Percentiles rank a stretch among this genome's conserved stretches.
Evolutionary conservation across 495 filamentous ascomycete genomes (phyloP).

Genomic region (Podospora fimiseda): DNA sequence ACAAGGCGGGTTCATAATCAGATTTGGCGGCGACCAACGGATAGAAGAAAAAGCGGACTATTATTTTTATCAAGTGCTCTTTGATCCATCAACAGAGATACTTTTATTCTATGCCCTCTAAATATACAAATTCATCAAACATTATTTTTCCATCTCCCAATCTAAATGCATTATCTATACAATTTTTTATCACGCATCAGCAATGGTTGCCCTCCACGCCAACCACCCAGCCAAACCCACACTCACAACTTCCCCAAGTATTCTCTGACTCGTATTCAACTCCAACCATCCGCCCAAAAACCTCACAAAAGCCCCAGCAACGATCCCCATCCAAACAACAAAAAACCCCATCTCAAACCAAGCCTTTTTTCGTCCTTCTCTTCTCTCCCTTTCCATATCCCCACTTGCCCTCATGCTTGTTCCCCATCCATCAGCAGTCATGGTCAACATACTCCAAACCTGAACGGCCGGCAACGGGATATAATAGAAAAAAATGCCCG

Average conservation of each 20-base stretch:
- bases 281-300: not conserved
- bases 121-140: no score
- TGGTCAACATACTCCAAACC: conserved; percentile 12
- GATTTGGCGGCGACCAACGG: no score
- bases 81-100: no score
- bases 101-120: no score
- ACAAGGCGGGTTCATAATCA: no score
- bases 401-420: conserved; percentile 11
- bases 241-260: not conserved
- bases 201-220: conserved; percentile 7
- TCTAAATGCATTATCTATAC: no score
- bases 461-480: conserved; percentile 11
- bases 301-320: conserved; percentile 5
- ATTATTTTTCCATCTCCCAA: no score
- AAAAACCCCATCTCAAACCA: conserved; percentile 14
- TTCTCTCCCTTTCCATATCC: conserved; percentile 5
- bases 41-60: no score
- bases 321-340: conserved; percentile 12
- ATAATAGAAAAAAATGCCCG: conserved; percentile 12
- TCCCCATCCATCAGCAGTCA: conserved; percentile 11
- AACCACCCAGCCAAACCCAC: not conserved
- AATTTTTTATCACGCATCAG: no score
- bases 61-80: no score
- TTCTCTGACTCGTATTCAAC: conserved; percentile 2
- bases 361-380: conserved; percentile 1